Percentiles rank a stretch among this genome's conserved stretches.
Conservation (phyloP, 2,329 filamentous ascomycete species). For the Fusarium falciforme region DNA sequence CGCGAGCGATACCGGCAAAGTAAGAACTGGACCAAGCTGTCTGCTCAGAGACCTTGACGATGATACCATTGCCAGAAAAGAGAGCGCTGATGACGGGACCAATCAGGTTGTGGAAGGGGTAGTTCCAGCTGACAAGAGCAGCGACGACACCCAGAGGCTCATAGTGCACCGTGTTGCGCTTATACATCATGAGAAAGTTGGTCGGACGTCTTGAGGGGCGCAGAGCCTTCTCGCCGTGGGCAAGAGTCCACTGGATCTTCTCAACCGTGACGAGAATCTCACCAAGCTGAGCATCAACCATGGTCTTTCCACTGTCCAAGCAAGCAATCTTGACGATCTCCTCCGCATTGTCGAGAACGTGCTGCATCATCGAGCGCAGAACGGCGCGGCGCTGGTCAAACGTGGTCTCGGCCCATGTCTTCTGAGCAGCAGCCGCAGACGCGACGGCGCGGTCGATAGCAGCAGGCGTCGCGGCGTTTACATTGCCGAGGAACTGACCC, state of each 20-base stretch:
- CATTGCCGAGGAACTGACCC: constrained; percentile 81
- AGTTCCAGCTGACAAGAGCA: constrained; percentile 97
- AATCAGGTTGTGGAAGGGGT: constrained; percentile 94
- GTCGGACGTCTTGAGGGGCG: constrained; percentile 79
- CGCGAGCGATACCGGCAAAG: constrained; percentile 82
- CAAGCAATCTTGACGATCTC: constrained; percentile 87
- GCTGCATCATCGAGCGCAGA: constrained; percentile 81
- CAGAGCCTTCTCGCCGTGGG: constrained; percentile 87
- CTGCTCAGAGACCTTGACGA: constrained; percentile 95
- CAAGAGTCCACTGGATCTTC: constrained; percentile 94
- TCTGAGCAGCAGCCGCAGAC: constrained; percentile 79
- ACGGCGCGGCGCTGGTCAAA: constrained; percentile 84
- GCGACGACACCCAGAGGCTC: constrained; percentile 94
- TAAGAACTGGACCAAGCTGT: constrained; percentile 92
- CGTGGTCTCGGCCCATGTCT: constrained; percentile 79
- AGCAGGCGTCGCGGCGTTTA: constrained; percentile 80
- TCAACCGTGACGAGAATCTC: constrained; percentile 95
- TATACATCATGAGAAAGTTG: constrained; percentile 95
- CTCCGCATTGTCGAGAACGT: constrained; percentile 89
- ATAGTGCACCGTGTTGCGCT: constrained; percentile 89
- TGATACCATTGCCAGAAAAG: constrained; percentile 90
- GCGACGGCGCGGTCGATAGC: constrained; percentile 84
- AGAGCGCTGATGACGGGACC: constrained; percentile 90
- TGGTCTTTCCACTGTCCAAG: constrained; percentile 95
- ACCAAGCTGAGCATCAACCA: constrained; percentile 91